A percentile compares a stretch with the other conserved stretches of the same genome.
Evolutionary conservation across 1,139 yeast species (phyloP).

Genomic region (Torulaspora pretoriensis): DNA sequence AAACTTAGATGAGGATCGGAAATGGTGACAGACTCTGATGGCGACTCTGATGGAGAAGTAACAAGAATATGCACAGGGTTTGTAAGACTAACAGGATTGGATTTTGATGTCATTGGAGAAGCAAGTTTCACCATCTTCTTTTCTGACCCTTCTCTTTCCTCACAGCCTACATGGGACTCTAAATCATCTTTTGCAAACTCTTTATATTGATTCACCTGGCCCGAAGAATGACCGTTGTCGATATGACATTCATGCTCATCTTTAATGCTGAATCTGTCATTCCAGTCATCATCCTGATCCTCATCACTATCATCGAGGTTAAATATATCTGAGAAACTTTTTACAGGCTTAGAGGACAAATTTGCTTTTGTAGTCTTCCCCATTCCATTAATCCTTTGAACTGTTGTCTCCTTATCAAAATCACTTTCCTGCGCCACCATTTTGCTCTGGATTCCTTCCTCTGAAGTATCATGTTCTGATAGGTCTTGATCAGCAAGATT

Average conservation of each 20-base stretch:
- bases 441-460: neutral
- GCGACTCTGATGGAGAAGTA: conserved; percentile 8
- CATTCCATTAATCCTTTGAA: no score
- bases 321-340: conserved; percentile 23
- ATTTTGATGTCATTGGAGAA: neutral
- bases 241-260: neutral
- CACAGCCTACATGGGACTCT: no score
- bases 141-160: neutral
- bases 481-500: conserved; percentile 7
- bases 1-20: conserved; percentile 3
- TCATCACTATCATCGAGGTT: conserved; percentile 18
- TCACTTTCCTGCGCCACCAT: no score
- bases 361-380: neutral
- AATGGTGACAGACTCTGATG: conserved; percentile 2
- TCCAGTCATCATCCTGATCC: conserved; percentile 6
- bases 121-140: neutral
- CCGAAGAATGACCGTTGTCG: neutral
- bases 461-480: neutral
- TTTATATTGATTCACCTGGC: no score
- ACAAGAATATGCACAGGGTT: conserved; percentile 14
- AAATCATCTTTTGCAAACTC: no score
- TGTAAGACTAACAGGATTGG: neutral
- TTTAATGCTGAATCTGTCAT: conserved; percentile 4
- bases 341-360: conserved; percentile 3
- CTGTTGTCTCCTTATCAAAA: no score